These are phyloP conservation scores for Phytopythium aichiense DNA, from an alignment of 352 stramenopile genomes.

Conservation along the genomic window DNA sequence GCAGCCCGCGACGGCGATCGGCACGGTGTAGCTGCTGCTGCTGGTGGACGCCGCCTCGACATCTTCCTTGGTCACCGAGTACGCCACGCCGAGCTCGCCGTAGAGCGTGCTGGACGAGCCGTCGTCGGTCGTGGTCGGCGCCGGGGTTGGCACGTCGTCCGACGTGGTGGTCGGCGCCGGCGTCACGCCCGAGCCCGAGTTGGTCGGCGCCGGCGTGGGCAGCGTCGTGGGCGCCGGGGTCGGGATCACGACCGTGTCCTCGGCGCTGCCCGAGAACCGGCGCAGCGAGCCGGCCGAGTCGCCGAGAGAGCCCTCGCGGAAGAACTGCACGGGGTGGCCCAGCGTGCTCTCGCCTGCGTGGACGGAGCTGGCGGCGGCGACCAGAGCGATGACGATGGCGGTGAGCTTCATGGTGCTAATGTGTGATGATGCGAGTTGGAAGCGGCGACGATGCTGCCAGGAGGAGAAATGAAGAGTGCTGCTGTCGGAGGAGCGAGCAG, in stretches of 20 bases:
- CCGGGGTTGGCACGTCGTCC: constrained; percentile 11
- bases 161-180: constrained; percentile 13
- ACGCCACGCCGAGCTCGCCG: constrained; percentile 23
- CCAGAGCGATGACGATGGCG: constrained; percentile 24
- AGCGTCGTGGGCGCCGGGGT: constrained; percentile 10
- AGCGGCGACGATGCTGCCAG: constrained; percentile 10
- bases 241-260: constrained; percentile 8
- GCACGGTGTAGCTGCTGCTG: constrained; percentile 15
- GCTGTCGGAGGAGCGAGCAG: not conserved
- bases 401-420: constrained; percentile 38
- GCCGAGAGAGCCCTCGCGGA: not conserved
- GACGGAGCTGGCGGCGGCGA: constrained; percentile 17
- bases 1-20: constrained; percentile 30
- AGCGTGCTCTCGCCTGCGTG: constrained; percentile 12
- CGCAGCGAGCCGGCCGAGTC: constrained; percentile 1
- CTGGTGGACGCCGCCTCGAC: constrained; percentile 14
- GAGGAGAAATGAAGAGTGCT: constrained; percentile 28
- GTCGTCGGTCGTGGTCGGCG: constrained; percentile 7
- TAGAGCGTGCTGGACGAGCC: constrained; percentile 11
- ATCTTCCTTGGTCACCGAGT: constrained; percentile 21
- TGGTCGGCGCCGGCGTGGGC: constrained; percentile 18
- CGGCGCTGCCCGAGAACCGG: not conserved
- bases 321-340: constrained; percentile 9
- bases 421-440: not conserved
- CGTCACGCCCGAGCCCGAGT: constrained; percentile 7